Evolutionary conservation across 371 early-diverging fungal genomes (phyloP), one percentile per base, ranked within the genome.

Genomic region (Zancudomyces culisetae): DNA sequence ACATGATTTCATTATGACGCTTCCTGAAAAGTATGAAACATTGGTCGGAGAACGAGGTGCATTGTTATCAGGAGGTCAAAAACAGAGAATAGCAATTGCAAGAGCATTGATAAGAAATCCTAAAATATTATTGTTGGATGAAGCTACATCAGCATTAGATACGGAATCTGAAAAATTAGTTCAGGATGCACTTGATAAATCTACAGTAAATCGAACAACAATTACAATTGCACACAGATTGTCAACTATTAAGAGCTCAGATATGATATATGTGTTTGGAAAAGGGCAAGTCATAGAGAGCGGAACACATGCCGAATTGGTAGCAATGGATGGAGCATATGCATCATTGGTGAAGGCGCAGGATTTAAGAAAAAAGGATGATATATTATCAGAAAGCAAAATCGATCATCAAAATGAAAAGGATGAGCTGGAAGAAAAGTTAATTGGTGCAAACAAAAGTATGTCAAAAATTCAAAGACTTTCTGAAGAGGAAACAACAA

Each of bases 91-190:
- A 24, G 77, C 83, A 15, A 79, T 90, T 61, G 92, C 92, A 8
- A 78, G 96, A 42, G 85, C 93, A 15, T 66, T 95, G 57, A 76
- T 96, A 59, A 79, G 83, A 51, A 78, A 90, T 53, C 91, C 91
- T 23, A 74, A 70, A 51, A 76, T 96, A 4, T 64, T 96, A 42
- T 63, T 98, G 20, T 64, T 98, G 28, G 99, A 98, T 58, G 99
- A 99, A 62, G 93, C 98, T 0, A 98, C 99, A 0, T 83, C 86
- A 1, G 93, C 95, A 1, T 62, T 98, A 43, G 96, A 98, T 68
- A 74, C 83, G 20, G 79, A 86, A 46, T 80, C 83, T 19, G 98
- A 99, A 65, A 80, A 80, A 51, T 65, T 87, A 19, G 88, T 98
- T 2, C 90, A 97, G 58, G 78, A 78, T 43, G 94, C 90, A 0